Conservation (phyloP, 2,329 filamentous ascomycete species). For the Phialocephala subalpina region DNA sequence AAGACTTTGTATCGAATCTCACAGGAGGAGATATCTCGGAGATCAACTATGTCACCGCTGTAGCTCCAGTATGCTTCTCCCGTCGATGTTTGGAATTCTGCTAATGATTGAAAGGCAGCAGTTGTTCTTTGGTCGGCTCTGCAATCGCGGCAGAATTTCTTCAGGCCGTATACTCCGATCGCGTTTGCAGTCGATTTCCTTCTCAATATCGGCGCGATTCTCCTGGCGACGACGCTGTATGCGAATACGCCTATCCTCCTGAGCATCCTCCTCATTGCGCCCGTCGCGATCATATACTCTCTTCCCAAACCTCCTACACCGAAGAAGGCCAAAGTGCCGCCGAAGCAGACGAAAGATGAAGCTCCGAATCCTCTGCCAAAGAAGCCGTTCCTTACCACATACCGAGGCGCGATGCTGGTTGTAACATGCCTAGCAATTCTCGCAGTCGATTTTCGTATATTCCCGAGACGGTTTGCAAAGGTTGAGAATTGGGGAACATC, state of each 20-base stretch:
- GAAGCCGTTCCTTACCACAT: conserved; percentile 92
- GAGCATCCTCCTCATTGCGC: conserved; percentile 75
- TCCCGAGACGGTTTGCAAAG: conserved; percentile 94
- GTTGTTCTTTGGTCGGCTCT: conserved; percentile 89
- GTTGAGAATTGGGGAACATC: conserved; percentile 99
- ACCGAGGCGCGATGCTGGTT: conserved; percentile 90
- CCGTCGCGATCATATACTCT: conserved; percentile 67
- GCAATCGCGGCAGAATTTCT: conserved; percentile 84
- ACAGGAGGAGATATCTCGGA: conserved; percentile 84
- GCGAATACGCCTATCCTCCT: conserved; percentile 77
- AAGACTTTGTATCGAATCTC: conserved; percentile 93
- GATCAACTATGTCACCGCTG: conserved; percentile 85
- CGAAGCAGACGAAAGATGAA: conserved; percentile 43
- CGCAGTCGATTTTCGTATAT: conserved; percentile 94
- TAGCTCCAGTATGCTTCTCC: conserved; percentile 75
- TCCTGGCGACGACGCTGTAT: conserved; percentile 89
- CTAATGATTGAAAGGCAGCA: conserved; percentile 66
- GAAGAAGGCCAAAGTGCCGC: conserved; percentile 59
- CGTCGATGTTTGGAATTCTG: conserved; percentile 21
- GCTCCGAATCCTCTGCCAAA: conserved; percentile 68
- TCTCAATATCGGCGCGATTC: conserved; percentile 82
- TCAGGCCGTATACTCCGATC: conserved; percentile 75
- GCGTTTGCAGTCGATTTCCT: conserved; percentile 83
- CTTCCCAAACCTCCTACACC: conserved; percentile 52
- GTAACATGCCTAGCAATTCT: conserved; percentile 90